Base-by-base conservation (phyloP, 768 basidiomycete genomes). In the Tricholoma matsutake region DNA sequence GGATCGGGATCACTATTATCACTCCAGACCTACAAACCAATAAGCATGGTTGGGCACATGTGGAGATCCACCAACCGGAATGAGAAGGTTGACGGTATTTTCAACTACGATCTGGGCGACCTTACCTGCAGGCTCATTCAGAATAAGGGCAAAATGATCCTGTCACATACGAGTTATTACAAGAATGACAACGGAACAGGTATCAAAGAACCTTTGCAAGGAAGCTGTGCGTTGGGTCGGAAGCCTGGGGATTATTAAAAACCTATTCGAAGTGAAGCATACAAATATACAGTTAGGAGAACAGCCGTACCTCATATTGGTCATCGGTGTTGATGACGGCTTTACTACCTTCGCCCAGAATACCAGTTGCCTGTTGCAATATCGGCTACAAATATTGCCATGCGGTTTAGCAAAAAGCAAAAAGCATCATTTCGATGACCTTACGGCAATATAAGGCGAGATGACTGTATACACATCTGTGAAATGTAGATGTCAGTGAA, bases 111-210 rank as follows among this genome's bases (percentile, higher is more conserved):
- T 71, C 67, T 83, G 80, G 7, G 88, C 89, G 54, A 90, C 84
- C 68, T 88, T 86, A 3, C 89, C 88, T 10, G 89, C 89, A 0
- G 89, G 87, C 67, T 89, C 86, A 69, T 90, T 91, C 56, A 89
- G 75, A 56, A 89, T 86, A 45, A 88, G 80, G 4, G 77, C 83
- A 66, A 91, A 89, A 71, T 90, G 88, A 68, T 89, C 88, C 85
- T 88, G 60, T 3, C 61, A 52, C 29, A 49, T 8, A 8, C 35
- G 45, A 60, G 56, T 59, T 39, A 35, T 57, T 56, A 10, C 18
- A 16, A 45, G 55, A 45, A 45, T 32, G 20, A 55, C 7, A 39
- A 28, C 39, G 7, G n/a, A 34, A 47, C 14, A 14, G 14, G 22
- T 31, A 20, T 14, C 8, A 52, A 54, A 63, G 43, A 49, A 85